Conservation (phyloP, 495 filamentous ascomycete genomes). For the Evernia prunastri region DNA sequence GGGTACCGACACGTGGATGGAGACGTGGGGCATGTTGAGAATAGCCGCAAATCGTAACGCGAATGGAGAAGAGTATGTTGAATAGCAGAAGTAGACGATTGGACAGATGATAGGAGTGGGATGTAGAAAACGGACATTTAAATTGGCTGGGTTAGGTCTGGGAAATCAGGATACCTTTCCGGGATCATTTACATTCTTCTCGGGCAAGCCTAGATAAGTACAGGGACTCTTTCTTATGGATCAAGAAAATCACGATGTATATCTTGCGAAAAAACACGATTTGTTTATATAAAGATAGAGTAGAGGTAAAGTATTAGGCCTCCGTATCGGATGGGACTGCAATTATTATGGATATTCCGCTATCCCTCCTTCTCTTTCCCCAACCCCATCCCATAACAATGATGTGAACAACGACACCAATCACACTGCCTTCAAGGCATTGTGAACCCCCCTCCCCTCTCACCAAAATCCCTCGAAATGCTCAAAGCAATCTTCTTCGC, state of each 20-base stretch:
- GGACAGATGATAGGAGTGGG: background rate
- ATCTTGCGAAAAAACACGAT: too few species aligned
- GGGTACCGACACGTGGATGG: background rate
- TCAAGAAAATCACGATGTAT: too few species aligned
- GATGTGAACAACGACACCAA: background rate
- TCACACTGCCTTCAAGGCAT: constrained; percentile 12
- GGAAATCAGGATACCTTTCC: background rate
- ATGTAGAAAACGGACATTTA: too few species aligned
- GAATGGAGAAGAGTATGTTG: background rate
- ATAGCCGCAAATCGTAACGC: too few species aligned
- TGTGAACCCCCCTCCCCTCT: too few species aligned
- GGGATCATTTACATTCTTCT: background rate
- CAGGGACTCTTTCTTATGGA: too few species aligned
- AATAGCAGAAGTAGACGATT: background rate
- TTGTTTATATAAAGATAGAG: too few species aligned
- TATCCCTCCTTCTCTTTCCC: background rate
- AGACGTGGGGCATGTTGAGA: background rate
- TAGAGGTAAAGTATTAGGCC: too few species aligned
- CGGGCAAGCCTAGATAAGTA: too few species aligned
- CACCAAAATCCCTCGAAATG: constrained; percentile 40
- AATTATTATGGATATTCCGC: background rate
- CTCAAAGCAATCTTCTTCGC: constrained; percentile 96
- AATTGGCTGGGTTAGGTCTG: background rate
- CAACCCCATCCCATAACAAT: background rate
- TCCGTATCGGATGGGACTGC: too few species aligned